A percentile compares a stretch with the other conserved stretches of the same genome.
These are phyloP conservation scores for Ophiostoma ulmi DNA, from an alignment of 2,329 filamentous ascomycete species.

Conservation along the genomic window DNA sequence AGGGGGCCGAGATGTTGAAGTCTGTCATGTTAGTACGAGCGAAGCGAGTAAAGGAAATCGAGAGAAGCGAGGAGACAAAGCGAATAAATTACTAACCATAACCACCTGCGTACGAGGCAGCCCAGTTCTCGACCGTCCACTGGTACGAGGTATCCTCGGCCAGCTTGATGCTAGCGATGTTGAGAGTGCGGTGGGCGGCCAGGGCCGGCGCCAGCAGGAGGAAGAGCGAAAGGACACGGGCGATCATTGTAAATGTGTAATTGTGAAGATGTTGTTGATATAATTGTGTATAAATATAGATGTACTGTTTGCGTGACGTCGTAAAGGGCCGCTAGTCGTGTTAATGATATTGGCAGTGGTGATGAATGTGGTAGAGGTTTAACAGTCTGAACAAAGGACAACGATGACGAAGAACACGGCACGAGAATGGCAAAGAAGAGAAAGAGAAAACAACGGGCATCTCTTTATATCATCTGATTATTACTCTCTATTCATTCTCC, in stretches of 20 bases:
- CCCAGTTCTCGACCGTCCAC: constrained; percentile 9
- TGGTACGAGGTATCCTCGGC: background rate
- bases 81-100: background rate
- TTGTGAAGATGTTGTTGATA: background rate
- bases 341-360: background rate
- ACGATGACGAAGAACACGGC: background rate
- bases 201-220: constrained; percentile 8
- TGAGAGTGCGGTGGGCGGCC: background rate
- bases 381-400: no score
- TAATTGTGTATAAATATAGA: no score
- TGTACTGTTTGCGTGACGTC: background rate
- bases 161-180: background rate
- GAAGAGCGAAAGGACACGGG: background rate
- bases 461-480: background rate
- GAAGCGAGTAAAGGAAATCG: background rate
- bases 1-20: constrained; percentile 34
- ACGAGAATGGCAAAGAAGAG: background rate
- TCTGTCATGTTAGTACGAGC: background rate
- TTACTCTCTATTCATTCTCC: background rate
- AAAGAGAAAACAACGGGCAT: background rate
- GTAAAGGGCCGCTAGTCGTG: background rate
- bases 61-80: background rate
- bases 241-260: background rate
- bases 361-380: no score
- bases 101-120: background rate